phyloP scores from a whole-genome alignment of 441 rosid species.

The Flueggea neowawraea region DNA sequence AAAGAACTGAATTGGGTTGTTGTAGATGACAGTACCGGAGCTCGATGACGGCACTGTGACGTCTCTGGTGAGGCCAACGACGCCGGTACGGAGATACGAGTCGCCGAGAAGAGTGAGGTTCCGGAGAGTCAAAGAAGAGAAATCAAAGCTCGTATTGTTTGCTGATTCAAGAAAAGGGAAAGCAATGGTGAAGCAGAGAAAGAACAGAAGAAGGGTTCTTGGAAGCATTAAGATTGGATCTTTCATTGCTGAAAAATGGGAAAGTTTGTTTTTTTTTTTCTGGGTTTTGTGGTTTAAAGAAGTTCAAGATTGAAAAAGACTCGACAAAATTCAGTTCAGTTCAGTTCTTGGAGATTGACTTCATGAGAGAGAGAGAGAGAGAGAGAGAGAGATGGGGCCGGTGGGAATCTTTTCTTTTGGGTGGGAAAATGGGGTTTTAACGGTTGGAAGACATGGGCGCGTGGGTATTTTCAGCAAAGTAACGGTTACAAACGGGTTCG shows the following conservation, averaged over 20 bases:
- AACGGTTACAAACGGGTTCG: conserved; percentile 32
- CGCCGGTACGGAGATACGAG: conserved; percentile 75
- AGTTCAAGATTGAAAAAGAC: background rate
- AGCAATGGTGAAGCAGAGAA: conserved; percentile 19
- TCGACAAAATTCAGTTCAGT: background rate
- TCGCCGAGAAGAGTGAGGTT: conserved; percentile 94
- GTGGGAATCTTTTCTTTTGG: conserved; percentile 20
- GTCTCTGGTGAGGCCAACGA: conserved; percentile 79
- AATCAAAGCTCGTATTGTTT: conserved; percentile 38
- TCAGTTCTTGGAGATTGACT: conserved; percentile 10
- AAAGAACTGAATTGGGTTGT: conserved; percentile 43
- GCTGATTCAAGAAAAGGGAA: conserved; percentile 14
- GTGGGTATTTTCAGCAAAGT: background rate
- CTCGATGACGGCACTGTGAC: conserved; percentile 77
- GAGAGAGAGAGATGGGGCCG: background rate
- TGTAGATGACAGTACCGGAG: conserved; percentile 74
- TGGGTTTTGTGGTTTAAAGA: background rate
- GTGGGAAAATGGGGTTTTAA: conserved; percentile 56
- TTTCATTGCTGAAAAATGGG: background rate
- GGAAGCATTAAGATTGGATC: conserved; percentile 30
- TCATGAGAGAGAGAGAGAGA: conserved; percentile 2
- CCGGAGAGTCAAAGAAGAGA: conserved; percentile 59
- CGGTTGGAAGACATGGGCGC: conserved; percentile 38
- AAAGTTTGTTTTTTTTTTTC: background rate
- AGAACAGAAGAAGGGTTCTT: conserved; percentile 46